Base-by-base conservation (phyloP, 768 basidiomycete genomes). In the Sarcodon sp. region DNA sequence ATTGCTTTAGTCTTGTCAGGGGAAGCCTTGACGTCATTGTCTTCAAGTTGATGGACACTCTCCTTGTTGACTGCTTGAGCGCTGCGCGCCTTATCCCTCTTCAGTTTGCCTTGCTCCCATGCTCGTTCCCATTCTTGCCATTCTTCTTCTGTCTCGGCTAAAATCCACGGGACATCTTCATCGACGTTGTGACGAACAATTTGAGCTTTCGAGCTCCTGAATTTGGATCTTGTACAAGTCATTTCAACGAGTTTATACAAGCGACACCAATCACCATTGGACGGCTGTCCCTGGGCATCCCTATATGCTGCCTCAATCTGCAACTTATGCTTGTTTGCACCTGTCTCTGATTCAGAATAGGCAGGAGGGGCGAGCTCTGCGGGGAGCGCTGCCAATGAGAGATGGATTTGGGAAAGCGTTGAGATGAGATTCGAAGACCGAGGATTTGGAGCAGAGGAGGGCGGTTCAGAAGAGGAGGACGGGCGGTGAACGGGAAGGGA, bases 121-220 rank as follows among this genome's bases (percentile, higher is more conserved):
- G 51, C 62, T 50, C 50, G 61, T 58, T 76, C 75, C 66, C 67
- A 72, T 21, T 65, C 65, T 11, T 62, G 51, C 75, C 76, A 76
- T 34, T 71, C 69, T 41, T 64, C 64, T 55, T 78, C 76, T 13
- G 68, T 70, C 21, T 65, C 65, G 9, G 73, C 71, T 53, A 76
- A 47, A 54, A 66, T 55, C 60, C 61, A 63, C 51, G 56, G 47
- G 33, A 61, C 58, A 16, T 55, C 49, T 18, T 53, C 51, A 53
- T 52, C 57, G n/a, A 54, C 39, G 2, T 43, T 39, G 27, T 41
- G 15, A 27, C 11, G 39, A 16, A 16, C 39, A 13, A 41, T 13
- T 8, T 27, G 39, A 8, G 39, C 27, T 15, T 15, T 27, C 16
- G 39, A 41, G 8, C 27, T 41, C 39, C 27, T 41, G 13, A 41